Conservation (phyloP, 2,329 filamentous ascomycete genomes). For the Polychaeton citri region DNA sequence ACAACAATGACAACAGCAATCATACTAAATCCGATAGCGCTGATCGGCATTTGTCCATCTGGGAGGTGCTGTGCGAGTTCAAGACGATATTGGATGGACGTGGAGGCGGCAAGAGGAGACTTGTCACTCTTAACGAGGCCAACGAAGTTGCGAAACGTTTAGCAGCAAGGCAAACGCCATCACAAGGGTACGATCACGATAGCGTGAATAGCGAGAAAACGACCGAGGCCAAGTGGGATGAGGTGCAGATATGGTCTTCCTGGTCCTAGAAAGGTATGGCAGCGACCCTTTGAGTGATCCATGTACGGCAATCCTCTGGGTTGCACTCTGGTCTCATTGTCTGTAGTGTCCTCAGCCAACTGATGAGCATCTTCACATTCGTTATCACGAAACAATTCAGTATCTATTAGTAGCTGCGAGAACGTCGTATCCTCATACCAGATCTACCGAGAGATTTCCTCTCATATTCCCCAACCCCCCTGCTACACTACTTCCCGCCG, state of each 20-base stretch:
- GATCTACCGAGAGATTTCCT: too few species aligned
- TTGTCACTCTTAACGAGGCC: conserved; percentile 46
- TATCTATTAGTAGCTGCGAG: too few species aligned
- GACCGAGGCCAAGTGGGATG: not conserved
- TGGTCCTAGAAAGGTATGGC: too few species aligned
- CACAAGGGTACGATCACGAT: not conserved
- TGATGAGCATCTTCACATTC: too few species aligned
- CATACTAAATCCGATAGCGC: conserved; percentile 11
- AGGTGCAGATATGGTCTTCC: not conserved
- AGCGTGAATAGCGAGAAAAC: not conserved
- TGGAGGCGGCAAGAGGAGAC: conserved; percentile 31
- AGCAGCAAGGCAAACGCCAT: conserved; percentile 5
- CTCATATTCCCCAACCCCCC: too few species aligned
- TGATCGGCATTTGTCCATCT: conserved; percentile 16
- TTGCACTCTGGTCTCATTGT: too few species aligned
- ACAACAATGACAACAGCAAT: conserved; percentile 3
- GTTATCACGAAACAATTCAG: too few species aligned
- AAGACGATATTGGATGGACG: conserved; percentile 10
- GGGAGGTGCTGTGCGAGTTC: conserved; percentile 24
- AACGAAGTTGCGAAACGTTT: conserved; percentile 42
- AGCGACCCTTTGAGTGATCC: too few species aligned
- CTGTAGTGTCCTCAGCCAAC: too few species aligned
- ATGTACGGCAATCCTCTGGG: too few species aligned
- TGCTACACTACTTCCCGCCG: too few species aligned
- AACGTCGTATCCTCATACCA: too few species aligned